phyloP scores from a whole-genome alignment of 108 stramenopile genomes.

The Licmophora abbreviata region DNA sequence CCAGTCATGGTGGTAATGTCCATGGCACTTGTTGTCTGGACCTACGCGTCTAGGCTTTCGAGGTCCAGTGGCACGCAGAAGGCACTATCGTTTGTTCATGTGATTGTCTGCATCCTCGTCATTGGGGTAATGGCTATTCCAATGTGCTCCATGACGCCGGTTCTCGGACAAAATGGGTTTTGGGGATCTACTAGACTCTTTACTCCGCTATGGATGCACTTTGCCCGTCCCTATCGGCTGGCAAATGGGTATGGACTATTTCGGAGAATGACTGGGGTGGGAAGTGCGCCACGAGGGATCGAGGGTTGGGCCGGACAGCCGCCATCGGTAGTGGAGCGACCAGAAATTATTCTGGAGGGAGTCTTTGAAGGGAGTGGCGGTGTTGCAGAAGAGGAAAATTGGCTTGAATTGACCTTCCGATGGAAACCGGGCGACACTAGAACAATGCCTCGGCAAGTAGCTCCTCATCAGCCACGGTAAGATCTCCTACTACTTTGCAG shows the following conservation, averaged over 20 bases:
- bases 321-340: slow-evolving; percentile 39
- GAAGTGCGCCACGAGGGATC: slow-evolving; percentile 5
- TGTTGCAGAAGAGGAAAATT: slow-evolving; percentile 21
- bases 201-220: slow-evolving; percentile 2
- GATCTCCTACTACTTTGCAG: slow-evolving; percentile 1
- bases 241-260: slow-evolving; percentile 61
- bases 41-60: not conserved
- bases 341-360: slow-evolving; percentile 57
- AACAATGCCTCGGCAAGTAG: slow-evolving; percentile 26
- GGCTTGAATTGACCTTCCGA: slow-evolving; percentile 48
- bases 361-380: not conserved
- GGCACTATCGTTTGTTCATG: slow-evolving; percentile 9
- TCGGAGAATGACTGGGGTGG: slow-evolving; percentile 75
- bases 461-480: slow-evolving; percentile 60
- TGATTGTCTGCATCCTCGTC: slow-evolving; percentile 14
- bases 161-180: slow-evolving; percentile 5
- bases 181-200: slow-evolving; percentile 5
- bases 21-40: slow-evolving; percentile 3
- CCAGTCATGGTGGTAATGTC: slow-evolving; percentile 10
- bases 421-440: slow-evolving; percentile 45
- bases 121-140: slow-evolving; percentile 28
- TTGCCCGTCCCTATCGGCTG: slow-evolving; percentile 8
- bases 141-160: slow-evolving; percentile 18
- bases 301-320: slow-evolving; percentile 39
- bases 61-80: not conserved